These are phyloP conservation scores for Nothophytophthora sp. DNA, from an alignment of 352 stramenopile genomes.

Conservation along the genomic window DNA sequence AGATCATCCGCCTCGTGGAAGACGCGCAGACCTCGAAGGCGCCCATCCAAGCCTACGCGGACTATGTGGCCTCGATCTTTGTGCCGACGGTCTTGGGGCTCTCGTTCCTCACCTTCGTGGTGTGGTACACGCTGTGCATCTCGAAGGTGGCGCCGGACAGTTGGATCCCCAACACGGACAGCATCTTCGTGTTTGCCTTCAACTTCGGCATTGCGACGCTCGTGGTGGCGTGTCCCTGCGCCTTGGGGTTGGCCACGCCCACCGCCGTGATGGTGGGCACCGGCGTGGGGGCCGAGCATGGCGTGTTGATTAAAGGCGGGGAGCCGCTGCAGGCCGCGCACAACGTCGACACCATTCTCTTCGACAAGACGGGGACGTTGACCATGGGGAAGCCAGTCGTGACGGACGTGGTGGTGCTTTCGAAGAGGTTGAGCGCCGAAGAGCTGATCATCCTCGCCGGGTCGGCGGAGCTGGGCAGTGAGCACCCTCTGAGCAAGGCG, in stretches of 20 bases:
- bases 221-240: constrained; percentile 99
- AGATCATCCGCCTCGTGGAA: constrained; percentile 99
- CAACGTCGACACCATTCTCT: constrained; percentile 95
- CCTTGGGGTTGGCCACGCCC: constrained; percentile 97
- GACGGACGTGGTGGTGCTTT: constrained; percentile 84
- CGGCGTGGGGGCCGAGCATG: constrained; percentile 95
- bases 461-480: constrained; percentile 92
- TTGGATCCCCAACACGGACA: constrained; percentile 76
- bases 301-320: constrained; percentile 99
- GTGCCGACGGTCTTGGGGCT: constrained; percentile 94
- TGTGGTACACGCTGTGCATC: constrained; percentile 91
- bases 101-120: constrained; percentile 94
- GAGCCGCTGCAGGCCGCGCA: constrained; percentile 92
- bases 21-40: constrained; percentile 98
- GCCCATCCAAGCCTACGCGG: constrained; percentile 97
- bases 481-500: constrained; percentile 94
- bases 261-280: constrained; percentile 99
- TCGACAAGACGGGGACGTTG: constrained; percentile 99
- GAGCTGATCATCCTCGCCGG: constrained; percentile 88
- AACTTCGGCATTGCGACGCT: constrained; percentile 98
- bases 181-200: constrained; percentile 93
- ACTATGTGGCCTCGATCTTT: constrained; percentile 96
- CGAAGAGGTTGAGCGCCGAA: constrained; percentile 76
- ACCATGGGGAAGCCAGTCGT: constrained; percentile 92
- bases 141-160: constrained; percentile 55